Evolutionary conservation across 2,329 filamentous ascomycete species (phyloP).

Genomic region (Cladosporium oxysporum): DNA sequence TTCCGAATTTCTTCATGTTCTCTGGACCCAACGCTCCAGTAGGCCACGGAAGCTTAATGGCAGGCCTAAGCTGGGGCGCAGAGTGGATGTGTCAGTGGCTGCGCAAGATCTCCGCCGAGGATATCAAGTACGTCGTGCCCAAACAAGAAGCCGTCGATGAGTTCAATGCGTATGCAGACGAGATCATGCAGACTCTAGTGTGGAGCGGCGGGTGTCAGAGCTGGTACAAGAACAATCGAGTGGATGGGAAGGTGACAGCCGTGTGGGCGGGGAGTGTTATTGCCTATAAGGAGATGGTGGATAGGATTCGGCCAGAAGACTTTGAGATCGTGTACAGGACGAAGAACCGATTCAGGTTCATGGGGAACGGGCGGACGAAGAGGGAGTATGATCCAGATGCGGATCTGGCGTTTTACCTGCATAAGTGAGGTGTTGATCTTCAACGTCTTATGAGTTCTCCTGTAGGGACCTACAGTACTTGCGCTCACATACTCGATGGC

Average conservation of each 20-base stretch:
- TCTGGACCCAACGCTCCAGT: slow-evolving; percentile 29
- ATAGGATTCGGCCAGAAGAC: slow-evolving; percentile 49
- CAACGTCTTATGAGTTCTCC: no score
- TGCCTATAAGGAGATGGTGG: slow-evolving; percentile 35
- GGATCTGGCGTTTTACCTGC: slow-evolving; percentile 30
- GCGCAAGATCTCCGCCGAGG: slow-evolving; percentile 33
- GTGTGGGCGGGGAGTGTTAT: slow-evolving; percentile 34
- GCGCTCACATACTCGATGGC: no score
- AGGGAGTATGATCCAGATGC: slow-evolving; percentile 30
- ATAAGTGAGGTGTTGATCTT: slow-evolving; percentile 22
- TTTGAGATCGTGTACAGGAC: slow-evolving; percentile 50
- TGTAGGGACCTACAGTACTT: no score
- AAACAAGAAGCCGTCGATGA: slow-evolving; percentile 34
- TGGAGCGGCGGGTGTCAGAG: slow-evolving; percentile 36
- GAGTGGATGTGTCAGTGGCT: slow-evolving; percentile 36
- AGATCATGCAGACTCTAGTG: slow-evolving; percentile 36
- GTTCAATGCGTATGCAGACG: slow-evolving; percentile 34
- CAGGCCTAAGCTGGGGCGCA: slow-evolving; percentile 30
- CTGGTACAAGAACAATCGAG: slow-evolving; percentile 23
- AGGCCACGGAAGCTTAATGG: slow-evolving; percentile 32
- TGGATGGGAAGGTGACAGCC: slow-evolving; percentile 36
- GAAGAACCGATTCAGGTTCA: slow-evolving; percentile 49
- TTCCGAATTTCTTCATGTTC: slow-evolving; percentile 39
- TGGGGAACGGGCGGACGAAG: slow-evolving; percentile 52
- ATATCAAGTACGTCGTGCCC: slow-evolving; percentile 32